Evolutionary conservation across 2,329 filamentous ascomycete species (phyloP).

Genomic region (Aspergillus tubingensis): DNA sequence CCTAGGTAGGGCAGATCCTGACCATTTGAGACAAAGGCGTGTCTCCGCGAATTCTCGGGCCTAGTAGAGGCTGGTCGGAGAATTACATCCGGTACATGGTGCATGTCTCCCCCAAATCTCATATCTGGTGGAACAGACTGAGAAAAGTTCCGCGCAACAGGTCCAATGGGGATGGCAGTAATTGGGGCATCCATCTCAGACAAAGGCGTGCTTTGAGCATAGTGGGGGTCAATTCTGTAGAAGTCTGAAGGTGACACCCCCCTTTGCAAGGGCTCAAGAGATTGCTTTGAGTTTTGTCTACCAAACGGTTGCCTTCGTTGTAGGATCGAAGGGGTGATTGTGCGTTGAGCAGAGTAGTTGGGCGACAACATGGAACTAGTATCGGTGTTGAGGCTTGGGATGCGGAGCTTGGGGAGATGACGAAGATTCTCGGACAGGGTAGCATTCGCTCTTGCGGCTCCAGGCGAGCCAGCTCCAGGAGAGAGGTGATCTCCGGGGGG

Average conservation of each 20-base stretch:
- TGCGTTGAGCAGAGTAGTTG: slow-evolving; percentile 30
- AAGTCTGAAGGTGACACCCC: slow-evolving; percentile 57
- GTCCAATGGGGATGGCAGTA: slow-evolving; percentile 70
- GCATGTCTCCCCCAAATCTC: slow-evolving; percentile 64
- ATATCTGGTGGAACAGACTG: slow-evolving; percentile 94
- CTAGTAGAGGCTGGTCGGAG: slow-evolving; percentile 48
- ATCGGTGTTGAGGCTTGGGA: slow-evolving; percentile 49
- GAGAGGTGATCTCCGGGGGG: slow-evolving; percentile 10
- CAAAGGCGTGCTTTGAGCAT: slow-evolving; percentile 78
- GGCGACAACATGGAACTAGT: slow-evolving; percentile 24
- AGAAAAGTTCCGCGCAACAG: slow-evolving; percentile 73
- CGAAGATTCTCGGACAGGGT: slow-evolving; percentile 51
- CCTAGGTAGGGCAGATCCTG: slow-evolving; percentile 26
- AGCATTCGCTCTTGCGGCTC: slow-evolving; percentile 11
- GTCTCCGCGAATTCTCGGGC: slow-evolving; percentile 39
- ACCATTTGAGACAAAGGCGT: slow-evolving; percentile 20
- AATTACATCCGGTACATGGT: slow-evolving; percentile 44
- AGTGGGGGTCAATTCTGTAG: slow-evolving; percentile 50
- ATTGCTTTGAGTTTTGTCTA: slow-evolving; percentile 32
- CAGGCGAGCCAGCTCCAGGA: slow-evolving; percentile 5
- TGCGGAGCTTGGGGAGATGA: slow-evolving; percentile 58
- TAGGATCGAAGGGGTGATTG: slow-evolving; percentile 32
- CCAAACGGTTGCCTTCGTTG: slow-evolving; percentile 15
- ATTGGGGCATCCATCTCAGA: slow-evolving; percentile 89
- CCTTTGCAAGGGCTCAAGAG: slow-evolving; percentile 17